Evolutionary conservation across 192 early-diverging fungal genomes (phyloP).

Genomic region (Allomyces macrogynus): DNA sequence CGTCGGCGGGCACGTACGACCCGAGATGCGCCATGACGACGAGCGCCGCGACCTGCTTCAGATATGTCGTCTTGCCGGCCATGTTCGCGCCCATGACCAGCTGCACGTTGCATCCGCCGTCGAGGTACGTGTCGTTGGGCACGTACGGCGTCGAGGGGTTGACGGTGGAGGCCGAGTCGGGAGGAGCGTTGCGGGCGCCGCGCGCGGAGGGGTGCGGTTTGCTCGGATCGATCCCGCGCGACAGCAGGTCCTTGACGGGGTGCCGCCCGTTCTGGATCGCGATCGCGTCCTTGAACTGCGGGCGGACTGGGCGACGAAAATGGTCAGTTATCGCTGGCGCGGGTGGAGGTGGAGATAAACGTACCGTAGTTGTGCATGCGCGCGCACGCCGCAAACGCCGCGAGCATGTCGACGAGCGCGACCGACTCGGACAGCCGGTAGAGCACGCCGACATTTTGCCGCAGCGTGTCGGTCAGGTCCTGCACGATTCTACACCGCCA

Average conservation of each 20-base stretch:
- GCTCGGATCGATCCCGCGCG: too few relatives aligned
- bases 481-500: background rate
- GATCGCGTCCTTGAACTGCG: too few relatives aligned
- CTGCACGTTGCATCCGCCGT: background rate
- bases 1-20: slow-evolving; percentile 24
- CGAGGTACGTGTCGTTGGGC: background rate
- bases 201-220: too few relatives aligned
- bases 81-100: background rate
- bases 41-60: slow-evolving; percentile 18
- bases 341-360: too few relatives aligned
- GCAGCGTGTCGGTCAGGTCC: background rate
- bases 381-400: background rate
- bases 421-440: background rate
- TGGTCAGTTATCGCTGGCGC: too few relatives aligned
- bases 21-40: slow-evolving; percentile 32
- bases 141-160: background rate
- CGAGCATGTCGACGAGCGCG: background rate
- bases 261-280: too few relatives aligned
- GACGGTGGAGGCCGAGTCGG: too few relatives aligned
- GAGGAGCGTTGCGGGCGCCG: too few relatives aligned
- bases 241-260: too few relatives aligned
- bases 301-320: too few relatives aligned
- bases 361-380: too few relatives aligned
- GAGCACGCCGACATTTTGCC: background rate
- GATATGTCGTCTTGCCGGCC: background rate